A percentile compares a stretch with the other conserved stretches of the same genome.
Evolutionary conservation across 1,284 basidiomycete species (phyloP).

Genomic region (Melampsora abietis-canadensis): DNA sequence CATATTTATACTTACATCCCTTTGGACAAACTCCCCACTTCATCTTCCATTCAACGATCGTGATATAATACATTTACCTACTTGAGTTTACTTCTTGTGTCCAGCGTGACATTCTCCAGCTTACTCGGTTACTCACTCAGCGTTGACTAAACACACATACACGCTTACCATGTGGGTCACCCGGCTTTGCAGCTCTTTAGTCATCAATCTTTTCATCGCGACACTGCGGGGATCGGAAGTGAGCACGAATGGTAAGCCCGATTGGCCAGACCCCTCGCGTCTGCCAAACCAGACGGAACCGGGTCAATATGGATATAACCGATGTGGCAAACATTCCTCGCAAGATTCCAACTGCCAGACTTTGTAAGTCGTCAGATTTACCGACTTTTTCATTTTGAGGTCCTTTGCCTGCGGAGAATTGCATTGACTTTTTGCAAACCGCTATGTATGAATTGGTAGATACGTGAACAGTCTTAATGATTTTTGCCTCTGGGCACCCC

Average conservation of each 20-base stretch:
- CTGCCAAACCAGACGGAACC: background rate
- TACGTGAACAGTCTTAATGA: conserved; percentile 1
- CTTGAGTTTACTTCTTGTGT: too few relatives aligned
- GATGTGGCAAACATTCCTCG: background rate
- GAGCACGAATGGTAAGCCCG: background rate
- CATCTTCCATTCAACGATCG: too few relatives aligned
- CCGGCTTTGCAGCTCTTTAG: too few relatives aligned
- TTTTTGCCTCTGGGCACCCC: conserved; percentile 10
- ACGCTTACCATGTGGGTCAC: too few relatives aligned
- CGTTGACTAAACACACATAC: too few relatives aligned
- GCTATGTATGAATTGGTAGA: background rate
- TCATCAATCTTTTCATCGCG: too few relatives aligned
- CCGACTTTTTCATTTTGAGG: background rate
- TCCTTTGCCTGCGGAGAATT: background rate
- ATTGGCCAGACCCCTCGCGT: background rate
- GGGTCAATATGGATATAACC: conserved; percentile 3
- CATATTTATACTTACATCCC: too few relatives aligned
- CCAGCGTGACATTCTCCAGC: too few relatives aligned
- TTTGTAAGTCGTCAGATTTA: background rate
- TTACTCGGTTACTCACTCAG: too few relatives aligned
- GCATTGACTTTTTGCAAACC: background rate
- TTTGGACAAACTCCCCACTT: too few relatives aligned
- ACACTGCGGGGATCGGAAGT: too few relatives aligned
- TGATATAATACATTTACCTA: too few relatives aligned
- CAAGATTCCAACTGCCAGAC: conserved; percentile 12